These are phyloP conservation scores for Lolium rigidum DNA, from an alignment of 176 grass and related monocot genomes.

Conservation along the genomic window DNA sequence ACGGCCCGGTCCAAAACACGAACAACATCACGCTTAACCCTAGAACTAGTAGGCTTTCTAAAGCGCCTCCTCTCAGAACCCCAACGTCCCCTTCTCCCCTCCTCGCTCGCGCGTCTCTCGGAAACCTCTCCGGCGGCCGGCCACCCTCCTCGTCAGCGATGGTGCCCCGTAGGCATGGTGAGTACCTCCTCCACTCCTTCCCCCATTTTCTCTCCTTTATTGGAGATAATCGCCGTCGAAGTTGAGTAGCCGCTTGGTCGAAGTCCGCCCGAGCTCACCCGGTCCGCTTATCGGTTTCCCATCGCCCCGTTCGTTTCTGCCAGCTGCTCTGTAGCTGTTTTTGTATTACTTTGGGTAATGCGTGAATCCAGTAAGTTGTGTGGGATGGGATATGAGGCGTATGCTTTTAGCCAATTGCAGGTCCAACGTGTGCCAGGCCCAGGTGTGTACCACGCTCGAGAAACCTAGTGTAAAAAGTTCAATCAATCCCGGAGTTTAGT, in stretches of 20 bases:
- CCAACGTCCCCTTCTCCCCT: not conserved
- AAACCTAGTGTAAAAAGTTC: no score
- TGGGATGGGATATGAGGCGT: no score
- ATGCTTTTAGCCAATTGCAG: no score
- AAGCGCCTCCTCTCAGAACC: not conserved
- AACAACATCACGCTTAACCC: not conserved
- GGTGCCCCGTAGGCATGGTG: not conserved
- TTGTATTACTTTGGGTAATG: no score
- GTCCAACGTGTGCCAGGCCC: no score
- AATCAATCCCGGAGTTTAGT: no score
- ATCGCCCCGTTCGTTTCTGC: no score
- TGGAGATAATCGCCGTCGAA: not conserved
- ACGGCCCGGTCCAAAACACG: not conserved
- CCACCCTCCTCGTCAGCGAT: constrained; percentile 2
- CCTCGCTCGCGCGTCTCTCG: not conserved
- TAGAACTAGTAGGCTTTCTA: not conserved
- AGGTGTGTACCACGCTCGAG: no score
- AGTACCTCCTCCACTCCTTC: not conserved
- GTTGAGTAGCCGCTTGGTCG: not conserved
- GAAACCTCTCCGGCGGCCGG: not conserved
- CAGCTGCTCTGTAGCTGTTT: no score
- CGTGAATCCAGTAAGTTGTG: no score
- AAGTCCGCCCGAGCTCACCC: no score
- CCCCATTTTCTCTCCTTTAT: not conserved
- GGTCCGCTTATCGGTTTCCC: no score